Percentiles rank a stretch among this genome's conserved stretches.
These are phyloP conservation scores for Bipolaris victoriae DNA, from an alignment of 2,329 filamentous ascomycete species.

Conservation along the genomic window DNA sequence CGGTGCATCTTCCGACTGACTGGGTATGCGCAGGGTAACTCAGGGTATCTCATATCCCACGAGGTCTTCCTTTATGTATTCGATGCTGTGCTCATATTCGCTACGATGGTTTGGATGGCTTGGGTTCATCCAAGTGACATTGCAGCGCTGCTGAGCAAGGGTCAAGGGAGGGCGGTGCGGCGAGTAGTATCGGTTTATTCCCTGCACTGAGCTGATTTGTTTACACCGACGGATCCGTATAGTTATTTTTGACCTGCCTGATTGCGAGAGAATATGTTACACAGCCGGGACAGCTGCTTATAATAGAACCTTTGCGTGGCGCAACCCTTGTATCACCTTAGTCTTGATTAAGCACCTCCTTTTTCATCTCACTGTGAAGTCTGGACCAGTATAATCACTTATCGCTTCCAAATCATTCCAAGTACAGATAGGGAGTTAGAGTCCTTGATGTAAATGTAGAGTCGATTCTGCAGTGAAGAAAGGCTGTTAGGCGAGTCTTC, in stretches of 20 bases:
- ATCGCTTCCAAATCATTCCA: background rate
- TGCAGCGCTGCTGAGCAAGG: background rate
- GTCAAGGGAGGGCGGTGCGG: slow-evolving; percentile 7
- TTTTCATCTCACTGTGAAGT: no score
- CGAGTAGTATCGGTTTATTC: slow-evolving; percentile 8
- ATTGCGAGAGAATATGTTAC: no score
- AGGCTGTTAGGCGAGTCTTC: background rate
- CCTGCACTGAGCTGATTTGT: background rate
- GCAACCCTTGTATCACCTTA: background rate
- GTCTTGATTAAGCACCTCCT: background rate
- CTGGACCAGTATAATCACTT: background rate
- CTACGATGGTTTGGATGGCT: slow-evolving; percentile 43
- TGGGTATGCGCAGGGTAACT: slow-evolving; percentile 56
- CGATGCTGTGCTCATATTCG: slow-evolving; percentile 54
- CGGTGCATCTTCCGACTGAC: slow-evolving; percentile 57
- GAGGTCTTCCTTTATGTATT: slow-evolving; percentile 56
- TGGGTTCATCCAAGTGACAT: slow-evolving; percentile 7
- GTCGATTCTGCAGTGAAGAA: background rate
- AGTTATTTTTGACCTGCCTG: background rate
- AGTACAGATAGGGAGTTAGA: background rate
- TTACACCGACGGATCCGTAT: background rate
- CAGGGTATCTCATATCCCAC: slow-evolving; percentile 52
- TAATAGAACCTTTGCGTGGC: background rate
- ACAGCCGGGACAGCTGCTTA: background rate
- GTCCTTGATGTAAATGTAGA: background rate